These are phyloP conservation scores for Apophysomyces ossiformis DNA, from an alignment of 371 early-diverging fungal species.

Conservation along the genomic window DNA sequence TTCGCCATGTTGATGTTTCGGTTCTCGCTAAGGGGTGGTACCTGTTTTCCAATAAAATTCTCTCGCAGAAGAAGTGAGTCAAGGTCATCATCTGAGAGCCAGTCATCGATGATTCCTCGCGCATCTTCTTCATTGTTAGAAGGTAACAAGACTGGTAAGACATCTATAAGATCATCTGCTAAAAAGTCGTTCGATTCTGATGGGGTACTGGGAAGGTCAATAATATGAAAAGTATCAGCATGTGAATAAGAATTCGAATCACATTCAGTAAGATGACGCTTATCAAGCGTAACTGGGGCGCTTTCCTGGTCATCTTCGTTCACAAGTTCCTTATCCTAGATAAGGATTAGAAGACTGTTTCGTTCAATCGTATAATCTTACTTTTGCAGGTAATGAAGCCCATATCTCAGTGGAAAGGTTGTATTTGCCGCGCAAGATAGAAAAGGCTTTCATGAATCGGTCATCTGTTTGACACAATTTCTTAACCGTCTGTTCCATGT, in stretches of 20 bases:
- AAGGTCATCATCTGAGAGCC: neutral
- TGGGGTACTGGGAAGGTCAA: conserved; percentile 1
- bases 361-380: neutral
- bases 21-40: neutral
- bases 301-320: neutral
- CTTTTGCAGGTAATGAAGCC: neutral
- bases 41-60: conserved; percentile 7
- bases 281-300: neutral
- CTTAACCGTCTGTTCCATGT: neutral
- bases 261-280: neutral
- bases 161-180: conserved; percentile 3
- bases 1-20: neutral
- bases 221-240: neutral
- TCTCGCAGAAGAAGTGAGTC: neutral
- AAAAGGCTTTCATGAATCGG: neutral
- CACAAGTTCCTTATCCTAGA: neutral
- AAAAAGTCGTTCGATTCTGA: neutral
- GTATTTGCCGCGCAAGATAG: neutral
- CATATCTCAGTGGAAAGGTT: neutral
- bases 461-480: conserved; percentile 2
- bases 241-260: neutral
- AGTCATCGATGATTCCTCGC: neutral
- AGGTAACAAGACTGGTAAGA: neutral
- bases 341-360: neutral
- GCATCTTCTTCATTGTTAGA: conserved; percentile 1